Evolutionary conservation across 352 stramenopile species (phyloP).

Genomic region (Phytophthora parvispora): DNA sequence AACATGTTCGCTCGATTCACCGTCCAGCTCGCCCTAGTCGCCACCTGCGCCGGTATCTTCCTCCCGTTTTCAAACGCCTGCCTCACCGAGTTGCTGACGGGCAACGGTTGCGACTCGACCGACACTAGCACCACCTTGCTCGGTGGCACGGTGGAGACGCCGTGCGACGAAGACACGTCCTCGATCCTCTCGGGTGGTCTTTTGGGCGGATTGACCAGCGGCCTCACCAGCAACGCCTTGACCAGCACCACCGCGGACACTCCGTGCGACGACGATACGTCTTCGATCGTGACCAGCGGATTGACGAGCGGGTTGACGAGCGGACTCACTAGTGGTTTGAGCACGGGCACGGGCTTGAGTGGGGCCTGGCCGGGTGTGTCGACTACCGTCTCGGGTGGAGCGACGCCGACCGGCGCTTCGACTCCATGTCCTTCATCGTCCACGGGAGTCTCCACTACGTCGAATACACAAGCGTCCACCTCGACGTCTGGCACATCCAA

Average conservation of each 20-base stretch:
- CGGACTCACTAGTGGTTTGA: slow-evolving; percentile 6
- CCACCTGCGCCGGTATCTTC: slow-evolving; percentile 4
- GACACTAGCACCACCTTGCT: slow-evolving; percentile 17
- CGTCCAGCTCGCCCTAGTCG: slow-evolving; percentile 23
- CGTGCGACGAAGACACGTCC: slow-evolving; percentile 23
- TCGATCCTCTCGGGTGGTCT: slow-evolving; percentile 19
- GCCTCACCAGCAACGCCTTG: neutral
- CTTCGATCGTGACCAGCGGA: slow-evolving; percentile 10
- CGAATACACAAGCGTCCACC: slow-evolving; percentile 6
- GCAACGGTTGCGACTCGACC: slow-evolving; percentile 22
- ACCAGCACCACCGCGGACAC: slow-evolving; percentile 6
- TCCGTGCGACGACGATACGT: slow-evolving; percentile 20
- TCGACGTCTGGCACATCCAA: slow-evolving; percentile 1
- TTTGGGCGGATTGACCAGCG: neutral
- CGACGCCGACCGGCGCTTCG: neutral
- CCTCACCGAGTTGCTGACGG: slow-evolving; percentile 21
- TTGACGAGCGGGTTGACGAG: slow-evolving; percentile 2
- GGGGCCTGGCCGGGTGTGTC: slow-evolving; percentile 5
- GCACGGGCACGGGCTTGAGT: neutral
- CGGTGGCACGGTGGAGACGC: slow-evolving; percentile 13
- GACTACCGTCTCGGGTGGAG: neutral
- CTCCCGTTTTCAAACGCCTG: slow-evolving; percentile 21
- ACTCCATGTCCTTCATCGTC: neutral
- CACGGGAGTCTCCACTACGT: slow-evolving; percentile 6
- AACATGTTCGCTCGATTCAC: slow-evolving; percentile 24